Evolutionary conservation across 2,329 filamentous ascomycete genomes (phyloP).

Genomic region (Cordyceps pruinosa): DNA sequence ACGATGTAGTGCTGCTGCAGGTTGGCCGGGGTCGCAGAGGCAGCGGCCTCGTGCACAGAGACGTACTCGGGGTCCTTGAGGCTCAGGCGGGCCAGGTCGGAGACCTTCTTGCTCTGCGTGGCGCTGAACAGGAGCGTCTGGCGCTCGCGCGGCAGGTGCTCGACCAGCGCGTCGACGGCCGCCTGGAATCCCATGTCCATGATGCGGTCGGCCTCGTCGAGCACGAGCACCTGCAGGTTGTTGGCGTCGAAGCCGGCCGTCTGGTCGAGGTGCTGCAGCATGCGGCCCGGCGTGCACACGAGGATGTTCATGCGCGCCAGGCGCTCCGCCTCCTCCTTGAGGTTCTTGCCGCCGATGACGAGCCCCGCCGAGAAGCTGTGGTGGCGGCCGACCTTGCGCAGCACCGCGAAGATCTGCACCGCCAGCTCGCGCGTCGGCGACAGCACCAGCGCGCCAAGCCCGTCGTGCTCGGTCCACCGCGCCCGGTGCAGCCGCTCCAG

Average conservation of each 20-base stretch:
- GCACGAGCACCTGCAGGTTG: slow-evolving; percentile 83
- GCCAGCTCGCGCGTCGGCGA: slow-evolving; percentile 92
- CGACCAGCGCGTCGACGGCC: slow-evolving; percentile 85
- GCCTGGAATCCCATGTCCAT: slow-evolving; percentile 95
- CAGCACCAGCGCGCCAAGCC: slow-evolving; percentile 84
- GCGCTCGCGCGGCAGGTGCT: slow-evolving; percentile 76
- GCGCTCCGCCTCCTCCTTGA: slow-evolving; percentile 80
- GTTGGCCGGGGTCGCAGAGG: slow-evolving; percentile 70
- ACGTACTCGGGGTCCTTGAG: slow-evolving; percentile 91
- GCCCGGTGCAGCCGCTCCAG: slow-evolving; percentile 86
- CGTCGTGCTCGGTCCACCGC: slow-evolving; percentile 86
- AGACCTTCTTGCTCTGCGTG: slow-evolving; percentile 91
- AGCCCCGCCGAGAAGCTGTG: slow-evolving; percentile 89
- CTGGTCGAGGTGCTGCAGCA: slow-evolving; percentile 93
- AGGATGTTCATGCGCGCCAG: slow-evolving; percentile 92
- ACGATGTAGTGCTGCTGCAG: slow-evolving; percentile 89
- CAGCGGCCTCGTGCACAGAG: slow-evolving; percentile 79
- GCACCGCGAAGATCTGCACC: slow-evolving; percentile 92
- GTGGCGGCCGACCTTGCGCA: slow-evolving; percentile 81
- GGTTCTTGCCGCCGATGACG: slow-evolving; percentile 86
- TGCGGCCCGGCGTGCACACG: slow-evolving; percentile 88
- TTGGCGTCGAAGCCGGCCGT: slow-evolving; percentile 84
- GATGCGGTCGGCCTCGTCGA: slow-evolving; percentile 94
- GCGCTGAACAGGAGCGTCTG: slow-evolving; percentile 95
- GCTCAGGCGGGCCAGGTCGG: slow-evolving; percentile 81